Evolutionary conservation across 2,329 filamentous ascomycete species (phyloP).

Genomic region (Hymenoscyphus fructigenus): DNA sequence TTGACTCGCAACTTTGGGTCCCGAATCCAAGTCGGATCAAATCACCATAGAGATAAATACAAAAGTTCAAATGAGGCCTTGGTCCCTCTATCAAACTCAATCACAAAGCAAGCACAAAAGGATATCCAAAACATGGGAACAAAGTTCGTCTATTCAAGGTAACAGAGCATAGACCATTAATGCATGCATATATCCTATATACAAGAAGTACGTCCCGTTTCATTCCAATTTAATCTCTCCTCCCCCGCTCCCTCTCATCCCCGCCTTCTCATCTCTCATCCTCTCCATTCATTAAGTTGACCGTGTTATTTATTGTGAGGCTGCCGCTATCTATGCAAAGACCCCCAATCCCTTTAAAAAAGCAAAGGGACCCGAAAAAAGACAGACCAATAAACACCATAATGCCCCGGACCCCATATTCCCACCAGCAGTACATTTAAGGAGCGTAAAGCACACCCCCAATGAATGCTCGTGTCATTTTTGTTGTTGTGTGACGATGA

Average conservation of each 20-base stretch:
- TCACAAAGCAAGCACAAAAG: no score
- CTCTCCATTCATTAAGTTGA: background rate
- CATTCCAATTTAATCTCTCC: background rate
- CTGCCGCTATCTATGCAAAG: conserved; percentile 27
- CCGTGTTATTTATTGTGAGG: background rate
- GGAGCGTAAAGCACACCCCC: conserved; percentile 17
- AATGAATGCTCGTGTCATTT: no score
- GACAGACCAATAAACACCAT: conserved; percentile 14
- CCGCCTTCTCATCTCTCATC: conserved; percentile 14
- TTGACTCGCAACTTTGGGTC: no score
- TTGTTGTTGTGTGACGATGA: no score
- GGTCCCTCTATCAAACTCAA: no score
- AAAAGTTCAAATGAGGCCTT: no score
- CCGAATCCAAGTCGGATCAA: no score
- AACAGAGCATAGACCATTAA: background rate
- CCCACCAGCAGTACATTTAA: conserved; percentile 11
- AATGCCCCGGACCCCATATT: conserved; percentile 23
- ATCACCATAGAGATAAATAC: no score
- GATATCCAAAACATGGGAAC: no score
- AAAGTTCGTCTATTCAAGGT: background rate
- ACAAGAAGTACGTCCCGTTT: background rate
- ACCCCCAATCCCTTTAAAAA: background rate
- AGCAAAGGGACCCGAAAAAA: conserved; percentile 6
- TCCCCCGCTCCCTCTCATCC: background rate
- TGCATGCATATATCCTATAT: conserved; percentile 3